Base-by-base conservation (phyloP, 305 asterid genomes). In the Fraxinus velutina region DNA sequence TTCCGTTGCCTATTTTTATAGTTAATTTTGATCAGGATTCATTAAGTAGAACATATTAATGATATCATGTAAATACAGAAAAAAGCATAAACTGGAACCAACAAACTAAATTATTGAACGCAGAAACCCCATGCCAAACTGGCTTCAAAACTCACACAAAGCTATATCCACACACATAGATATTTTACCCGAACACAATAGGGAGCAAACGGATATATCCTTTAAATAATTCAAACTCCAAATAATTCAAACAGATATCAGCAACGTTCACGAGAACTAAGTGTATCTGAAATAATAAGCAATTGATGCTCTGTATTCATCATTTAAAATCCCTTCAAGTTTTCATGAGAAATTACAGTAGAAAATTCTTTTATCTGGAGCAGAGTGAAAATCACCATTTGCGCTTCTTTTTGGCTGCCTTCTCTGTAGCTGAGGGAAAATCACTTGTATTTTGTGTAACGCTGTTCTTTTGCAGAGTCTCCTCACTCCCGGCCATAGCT, bases 51-150 rank as follows among this genome's bases (percentile, higher is more conserved):
- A 57, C 74, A 5, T 19, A 22, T 4, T 44, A 78, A 34, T 22
- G 47, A 37, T 17, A 37, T 21, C 62, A n/a, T 42, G 52, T 27
- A 36, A 68, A 39, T 36, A 52, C 62, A 4, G 29, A 21, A 34
- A 37, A 74, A 76, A 21, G 70, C 4, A 1, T 60, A n/a, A 4
- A 62, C 36, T 77, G 82, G 66, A 75, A 82, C 34, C 4, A 73
- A 32, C 17, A 47, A 82, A 86, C 77, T 22, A 75, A 79, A 83
- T 74, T 78, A 86, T 79, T 71, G 57, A 76, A 78, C 75, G 24
- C 75, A 47, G 52, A 19, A 70, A 80, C 34, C 81, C 66, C 4
- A 9, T 37, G 2, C 66, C 66, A 68, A 27, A 57, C 30, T 78
- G 60, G 71, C 68, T 60, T 47, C 8, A 79, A 78, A 85, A 57